These are phyloP conservation scores for Solanum arcanum DNA, from an alignment of 257 asterid species.

Conservation along the genomic window DNA sequence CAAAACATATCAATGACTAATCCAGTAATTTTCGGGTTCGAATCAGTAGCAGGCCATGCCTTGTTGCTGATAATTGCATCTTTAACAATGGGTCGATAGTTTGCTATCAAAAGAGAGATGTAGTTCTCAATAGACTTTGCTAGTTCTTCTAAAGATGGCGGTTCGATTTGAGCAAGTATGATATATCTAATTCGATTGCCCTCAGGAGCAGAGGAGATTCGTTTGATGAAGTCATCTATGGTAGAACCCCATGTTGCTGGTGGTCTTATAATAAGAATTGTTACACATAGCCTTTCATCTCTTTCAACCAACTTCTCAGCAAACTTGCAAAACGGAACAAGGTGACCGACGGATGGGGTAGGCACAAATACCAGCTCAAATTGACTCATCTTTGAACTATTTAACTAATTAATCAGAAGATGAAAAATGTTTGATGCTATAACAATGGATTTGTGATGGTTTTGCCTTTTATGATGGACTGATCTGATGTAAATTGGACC, in stretches of 20 bases:
- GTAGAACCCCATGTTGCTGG: no score
- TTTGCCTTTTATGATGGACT: neutral
- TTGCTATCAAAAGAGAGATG: neutral
- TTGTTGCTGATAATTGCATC: neutral
- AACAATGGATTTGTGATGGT: neutral
- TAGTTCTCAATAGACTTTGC: neutral
- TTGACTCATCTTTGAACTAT: neutral
- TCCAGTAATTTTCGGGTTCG: neutral
- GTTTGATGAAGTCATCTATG: neutral
- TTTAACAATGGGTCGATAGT: neutral
- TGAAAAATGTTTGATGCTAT: neutral
- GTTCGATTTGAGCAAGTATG: neutral
- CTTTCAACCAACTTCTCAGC: neutral
- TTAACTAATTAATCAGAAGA: neutral
- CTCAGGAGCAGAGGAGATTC: neutral
- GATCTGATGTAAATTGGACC: neutral
- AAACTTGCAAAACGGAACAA: neutral
- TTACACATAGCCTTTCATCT: conserved; percentile 1
- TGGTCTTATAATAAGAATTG: conserved; percentile 2
- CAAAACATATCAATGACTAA: conserved; percentile 1
- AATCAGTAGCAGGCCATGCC: neutral
- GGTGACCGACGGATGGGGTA: neutral
- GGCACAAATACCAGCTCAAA: conserved; percentile 10
- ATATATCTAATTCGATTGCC: neutral
- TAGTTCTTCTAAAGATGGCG: neutral